Base-by-base conservation (phyloP, 305 asterid genomes). In the Plantago coronopus region DNA sequence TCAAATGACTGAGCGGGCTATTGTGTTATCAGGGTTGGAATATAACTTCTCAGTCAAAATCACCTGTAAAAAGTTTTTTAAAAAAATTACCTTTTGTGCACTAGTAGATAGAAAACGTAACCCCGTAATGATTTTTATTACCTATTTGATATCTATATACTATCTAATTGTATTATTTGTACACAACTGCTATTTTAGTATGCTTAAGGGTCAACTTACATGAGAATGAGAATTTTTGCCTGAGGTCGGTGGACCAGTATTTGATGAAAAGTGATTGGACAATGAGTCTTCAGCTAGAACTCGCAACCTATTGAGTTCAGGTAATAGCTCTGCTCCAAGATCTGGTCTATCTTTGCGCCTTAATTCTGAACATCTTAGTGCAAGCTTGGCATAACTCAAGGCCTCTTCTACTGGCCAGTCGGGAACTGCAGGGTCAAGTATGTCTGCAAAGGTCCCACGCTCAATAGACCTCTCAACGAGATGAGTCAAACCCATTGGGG, bases 401-500 rank as follows among this genome's bases (percentile, higher is more conserved):
- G 97, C 88, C 72, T 81, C 91, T 57, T 84, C 91, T 0, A 84
- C 57, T 4, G 95, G 97, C 97, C 95, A 86, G 45, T 89, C 91
- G 1, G 57, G 62, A 61, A 86, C 83, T 19, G 72, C 84, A 12
- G 91, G 89, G 57, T 86, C 97, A 27, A 89, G 94, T 84, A 83
- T 79, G 48, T 79, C 82, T 4, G 76, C 65, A 5, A 89, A 83
- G 5, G 82, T 86, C 21, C 95, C 95, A 29, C 68, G 84, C 80
- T 89, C 88, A 21, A 86, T 86, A 5, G 97, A 63, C 78, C 87
- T 82, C 76, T 79, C 89, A 31, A 86, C 80, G 11, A 84, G 91
- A 74, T 89, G 94, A 59, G 88, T 70, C 72, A 86, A 65, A 17
- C 97, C 97, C 97, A 89, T 89, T 10, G 95, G 94, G n/a, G 94